A percentile compares a stretch with the other conserved stretches of the same genome.
phyloP scores from a whole-genome alignment of 257 asterid genomes.

The Nicotiana obtusifolia region DNA sequence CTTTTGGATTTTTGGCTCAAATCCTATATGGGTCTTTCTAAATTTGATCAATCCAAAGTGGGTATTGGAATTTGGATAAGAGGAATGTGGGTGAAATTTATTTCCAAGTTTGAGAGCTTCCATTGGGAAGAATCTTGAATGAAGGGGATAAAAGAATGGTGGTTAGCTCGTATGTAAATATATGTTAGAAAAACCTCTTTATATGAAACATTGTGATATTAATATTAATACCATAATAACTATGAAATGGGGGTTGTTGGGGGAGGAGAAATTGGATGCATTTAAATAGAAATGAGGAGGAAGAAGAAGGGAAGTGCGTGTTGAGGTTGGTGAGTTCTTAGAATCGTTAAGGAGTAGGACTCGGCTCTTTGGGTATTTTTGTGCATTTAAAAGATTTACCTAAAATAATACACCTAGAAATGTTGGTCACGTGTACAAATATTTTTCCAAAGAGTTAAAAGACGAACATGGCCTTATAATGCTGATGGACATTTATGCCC shows the following conservation, averaged over 20 bases:
- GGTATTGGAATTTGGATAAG: constrained; percentile 14
- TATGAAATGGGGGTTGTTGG: not conserved
- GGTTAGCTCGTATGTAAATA: not conserved
- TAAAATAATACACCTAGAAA: no score
- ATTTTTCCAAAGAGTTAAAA: not conserved
- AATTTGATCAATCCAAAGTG: constrained; percentile 18
- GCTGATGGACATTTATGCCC: not conserved
- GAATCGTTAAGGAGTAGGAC: not conserved
- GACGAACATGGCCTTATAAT: not conserved
- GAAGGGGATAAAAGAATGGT: not conserved
- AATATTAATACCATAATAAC: not conserved
- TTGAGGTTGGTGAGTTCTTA: not conserved
- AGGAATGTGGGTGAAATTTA: constrained; percentile 15
- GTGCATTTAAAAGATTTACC: no score
- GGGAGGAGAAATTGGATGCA: not conserved
- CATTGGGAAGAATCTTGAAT: constrained; percentile 28
- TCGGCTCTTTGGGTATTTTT: no score
- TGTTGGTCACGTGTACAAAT: no score
- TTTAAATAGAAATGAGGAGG: not conserved
- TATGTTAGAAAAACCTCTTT: not conserved
- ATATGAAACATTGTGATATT: not conserved
- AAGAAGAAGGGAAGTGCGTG: not conserved
- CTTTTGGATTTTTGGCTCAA: constrained; percentile 1
- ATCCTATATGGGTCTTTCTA: constrained; percentile 25
- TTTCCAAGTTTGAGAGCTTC: constrained; percentile 32